Evolutionary conservation across 2,329 filamentous ascomycete species (phyloP), one percentile per base, ranked within the genome.

Genomic region (Hypoxylon sp.): DNA sequence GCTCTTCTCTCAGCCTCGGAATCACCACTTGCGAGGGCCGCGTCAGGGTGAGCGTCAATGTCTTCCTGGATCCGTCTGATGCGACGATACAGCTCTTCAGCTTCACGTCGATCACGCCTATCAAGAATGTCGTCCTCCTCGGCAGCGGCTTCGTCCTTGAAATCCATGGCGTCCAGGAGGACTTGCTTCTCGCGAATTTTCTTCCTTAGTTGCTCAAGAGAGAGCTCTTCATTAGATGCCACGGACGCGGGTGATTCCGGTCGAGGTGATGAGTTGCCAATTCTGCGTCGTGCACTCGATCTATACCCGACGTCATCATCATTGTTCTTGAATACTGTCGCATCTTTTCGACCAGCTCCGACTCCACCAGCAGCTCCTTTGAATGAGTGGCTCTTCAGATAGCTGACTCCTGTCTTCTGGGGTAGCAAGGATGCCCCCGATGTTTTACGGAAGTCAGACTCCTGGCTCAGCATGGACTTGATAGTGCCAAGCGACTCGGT

Each of bases 361-460:
- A 86, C 82, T 1, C 87, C 86, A 37, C 85, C 86, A 30, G 86
- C 86, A 25, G 85, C 85, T 14, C 89, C 88, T 64, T 91, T 89
- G 85, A 99, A 97, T 0, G 96, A 99, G 74, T 97, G 95, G 61
- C 89, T 95, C 82, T 99, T 99, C 75, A 98, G 87, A 76, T 98
- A 98, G 82, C 95, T 98, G 17, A 99, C 95, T n/a, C 96, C 96
- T 10, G 96, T 98, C 82, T 94, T 95, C 79, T 98, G 96, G 3
- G 96, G 95, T 67, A 98, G 90, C 68, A 99, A 84, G 74, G 95
- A 92, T 7, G 95, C 95, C 2, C 96, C 95, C 1, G 93, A 94
- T 70, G 90, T 92, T 85, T 97, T 98, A 48, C 96, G 89, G 65
- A 90, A 88, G 76, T 98, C 94, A 0, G 96, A 97, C 81, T 98